These are phyloP conservation scores for Penicillium sp. DNA, from an alignment of 2,329 filamentous ascomycete genomes.

Conservation along the genomic window DNA sequence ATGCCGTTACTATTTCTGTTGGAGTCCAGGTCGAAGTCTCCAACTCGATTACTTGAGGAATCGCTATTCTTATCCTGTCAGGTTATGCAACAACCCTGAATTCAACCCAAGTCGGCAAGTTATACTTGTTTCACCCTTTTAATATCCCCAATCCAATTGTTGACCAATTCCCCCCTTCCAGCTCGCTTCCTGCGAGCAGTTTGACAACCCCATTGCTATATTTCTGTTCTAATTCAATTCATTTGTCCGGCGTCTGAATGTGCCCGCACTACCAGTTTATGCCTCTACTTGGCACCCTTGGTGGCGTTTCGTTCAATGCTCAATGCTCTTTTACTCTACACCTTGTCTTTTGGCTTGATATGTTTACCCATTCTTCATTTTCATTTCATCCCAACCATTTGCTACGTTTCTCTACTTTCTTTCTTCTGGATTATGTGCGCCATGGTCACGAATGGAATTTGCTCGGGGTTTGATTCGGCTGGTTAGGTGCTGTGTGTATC, in stretches of 20 bases:
- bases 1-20: neutral
- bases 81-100: neutral
- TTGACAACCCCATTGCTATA: neutral
- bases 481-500: conserved; percentile 1
- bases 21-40: neutral
- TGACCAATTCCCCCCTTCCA: neutral
- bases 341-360: neutral
- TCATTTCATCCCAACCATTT: neutral
- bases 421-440: conserved; percentile 3
- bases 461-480: conserved; percentile 1
- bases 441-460: conserved; percentile 12
- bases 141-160: neutral
- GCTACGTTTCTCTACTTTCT: neutral
- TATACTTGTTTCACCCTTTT: neutral
- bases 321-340: neutral
- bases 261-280: neutral
- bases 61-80: neutral
- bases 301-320: neutral
- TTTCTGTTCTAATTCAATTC: neutral
- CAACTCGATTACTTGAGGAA: neutral
- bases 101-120: neutral
- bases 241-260: neutral
- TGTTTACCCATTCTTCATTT: neutral
- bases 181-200: neutral
- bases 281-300: neutral